Evolutionary conservation across 148 eudicot species (phyloP), one percentile per base, ranked within the genome.

Genomic region (Nepenthes gracilis): DNA sequence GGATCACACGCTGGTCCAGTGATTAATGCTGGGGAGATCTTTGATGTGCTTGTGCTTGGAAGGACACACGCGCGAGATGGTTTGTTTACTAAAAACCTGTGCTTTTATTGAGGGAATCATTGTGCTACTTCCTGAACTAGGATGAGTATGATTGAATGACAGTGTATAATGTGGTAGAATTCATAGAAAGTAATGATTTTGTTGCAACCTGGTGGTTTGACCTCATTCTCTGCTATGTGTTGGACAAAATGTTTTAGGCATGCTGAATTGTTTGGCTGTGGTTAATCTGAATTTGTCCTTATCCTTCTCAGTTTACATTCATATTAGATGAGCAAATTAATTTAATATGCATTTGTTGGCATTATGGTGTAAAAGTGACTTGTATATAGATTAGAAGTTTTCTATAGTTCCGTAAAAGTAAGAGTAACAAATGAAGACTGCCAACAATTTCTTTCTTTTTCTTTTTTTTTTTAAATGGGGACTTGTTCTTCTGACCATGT

Each of bases 21-120:
- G 65, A 79, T 93, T 38, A 89, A 93, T 74, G 99, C 84, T 35
- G 99, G 89, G 23, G 99, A 93, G 72, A 68, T 77, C 60, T 93
- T 86, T 47, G 67, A 76, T 12, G 77, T 83, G 62, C 57, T 89
- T 64, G n/a, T 55, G 15, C 70, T 81, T 33, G 95, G 85, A 63
- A 85, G 66, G 69, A 93, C 99, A n/a, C 81, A 59, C 61, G 63
- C 81, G 12, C 81, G 85, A 61, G 99, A 93, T 74, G 90, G 99
- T 93, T 63, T 51, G 65, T 64, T 14, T 63, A 36, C 60, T 57
- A 13, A 64, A 33, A 53, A 36, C 69, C 35, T 37, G 7, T 12
- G 7, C 33, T 12, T 60, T 5, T 33, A 4, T 13, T 6, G 14
- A 35, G 23, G 14, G 11, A 55, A 38, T 8, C 34, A 6, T 55